Evolutionary conservation across 2,329 filamentous ascomycete species (phyloP).

Genomic region (Scleromitrula shiraiana): DNA sequence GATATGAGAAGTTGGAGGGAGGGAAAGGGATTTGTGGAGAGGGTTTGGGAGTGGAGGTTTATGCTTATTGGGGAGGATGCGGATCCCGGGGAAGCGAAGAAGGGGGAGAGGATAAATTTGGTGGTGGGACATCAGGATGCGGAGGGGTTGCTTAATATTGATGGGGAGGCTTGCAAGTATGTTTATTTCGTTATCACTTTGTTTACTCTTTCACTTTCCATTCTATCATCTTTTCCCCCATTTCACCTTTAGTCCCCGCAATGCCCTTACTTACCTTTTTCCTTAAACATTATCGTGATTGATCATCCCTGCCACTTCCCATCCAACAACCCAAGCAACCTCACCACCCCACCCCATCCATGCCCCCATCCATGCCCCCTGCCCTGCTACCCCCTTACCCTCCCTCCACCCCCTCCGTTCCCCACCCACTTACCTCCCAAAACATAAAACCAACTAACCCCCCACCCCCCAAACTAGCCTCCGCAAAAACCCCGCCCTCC

Average conservation of each 20-base stretch:
- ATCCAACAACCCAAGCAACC: too few relatives aligned
- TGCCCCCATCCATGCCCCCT: neutral
- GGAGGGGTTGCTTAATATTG: conserved; percentile 46
- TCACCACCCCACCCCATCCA: too few relatives aligned
- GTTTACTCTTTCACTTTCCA: neutral
- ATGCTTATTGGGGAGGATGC: conserved; percentile 70
- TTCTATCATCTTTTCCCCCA: neutral
- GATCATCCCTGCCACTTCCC: too few relatives aligned
- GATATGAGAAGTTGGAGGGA: conserved; percentile 14
- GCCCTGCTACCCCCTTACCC: neutral
- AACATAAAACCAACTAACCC: neutral
- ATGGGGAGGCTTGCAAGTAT: conserved; percentile 42
- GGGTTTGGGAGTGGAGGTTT: conserved; percentile 76
- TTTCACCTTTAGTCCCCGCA: too few relatives aligned
- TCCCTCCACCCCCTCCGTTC: neutral
- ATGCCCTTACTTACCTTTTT: too few relatives aligned
- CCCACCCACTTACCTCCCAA: conserved; percentile 5
- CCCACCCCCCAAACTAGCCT: conserved; percentile 40
- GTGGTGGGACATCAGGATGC: conserved; percentile 55
- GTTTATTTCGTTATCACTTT: conserved; percentile 22
- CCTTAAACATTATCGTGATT: too few relatives aligned
- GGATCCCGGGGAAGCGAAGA: conserved; percentile 31
- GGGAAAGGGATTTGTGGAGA: conserved; percentile 18
- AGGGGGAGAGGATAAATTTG: conserved; percentile 52
- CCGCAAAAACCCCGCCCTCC: conserved; percentile 37